These are phyloP conservation scores for Powellomyces hirtus DNA, from an alignment of 192 early-diverging fungal genomes.

Conservation along the genomic window DNA sequence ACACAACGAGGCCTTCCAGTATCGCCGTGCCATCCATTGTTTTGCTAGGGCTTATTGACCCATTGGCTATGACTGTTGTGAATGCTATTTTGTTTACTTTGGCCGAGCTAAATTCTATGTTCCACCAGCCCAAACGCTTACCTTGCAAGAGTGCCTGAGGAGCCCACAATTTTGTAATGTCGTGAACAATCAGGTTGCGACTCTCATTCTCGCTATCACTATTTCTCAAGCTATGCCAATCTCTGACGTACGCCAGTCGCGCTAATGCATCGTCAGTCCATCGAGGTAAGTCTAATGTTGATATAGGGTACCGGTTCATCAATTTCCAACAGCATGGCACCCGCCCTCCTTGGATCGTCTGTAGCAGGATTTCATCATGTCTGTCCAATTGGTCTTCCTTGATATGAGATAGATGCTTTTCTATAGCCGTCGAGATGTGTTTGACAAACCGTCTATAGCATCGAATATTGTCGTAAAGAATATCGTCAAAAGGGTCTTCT, in stretches of 20 bases:
- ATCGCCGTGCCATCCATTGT: not conserved
- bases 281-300: not conserved
- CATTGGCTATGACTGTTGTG: not conserved
- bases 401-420: not conserved
- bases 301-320: not conserved
- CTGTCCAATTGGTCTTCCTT: not conserved
- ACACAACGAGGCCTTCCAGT: constrained; percentile 19
- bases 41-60: not conserved
- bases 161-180: constrained; percentile 16
- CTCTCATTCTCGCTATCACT: not conserved
- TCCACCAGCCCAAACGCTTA: too few species aligned
- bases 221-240: constrained; percentile 5
- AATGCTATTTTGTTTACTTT: too few species aligned
- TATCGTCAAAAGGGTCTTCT: not conserved
- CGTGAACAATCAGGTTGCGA: constrained; percentile 6
- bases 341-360: not conserved
- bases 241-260: constrained; percentile 5
- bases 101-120: too few species aligned
- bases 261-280: constrained; percentile 21
- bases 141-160: constrained; percentile 19
- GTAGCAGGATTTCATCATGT: not conserved
- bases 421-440: too few species aligned
- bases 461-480: not conserved
- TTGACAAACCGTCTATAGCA: not conserved
- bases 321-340: not conserved